Conservation (phyloP, 1,139 yeast genomes). For the Hansenula lynferdii region DNA sequence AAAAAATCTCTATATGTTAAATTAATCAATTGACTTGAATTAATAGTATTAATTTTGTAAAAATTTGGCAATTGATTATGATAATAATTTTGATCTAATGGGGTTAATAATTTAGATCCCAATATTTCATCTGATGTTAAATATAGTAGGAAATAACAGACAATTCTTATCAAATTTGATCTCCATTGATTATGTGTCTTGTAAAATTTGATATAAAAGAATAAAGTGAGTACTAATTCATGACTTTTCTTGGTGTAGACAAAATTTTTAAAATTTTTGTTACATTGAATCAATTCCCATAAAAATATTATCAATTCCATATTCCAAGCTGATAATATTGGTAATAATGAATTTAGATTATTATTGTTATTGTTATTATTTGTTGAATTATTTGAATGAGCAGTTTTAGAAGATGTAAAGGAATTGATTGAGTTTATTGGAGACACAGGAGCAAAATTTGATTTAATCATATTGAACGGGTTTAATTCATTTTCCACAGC, state of each 20-base stretch:
- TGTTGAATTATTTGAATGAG: not conserved
- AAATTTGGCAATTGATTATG: constrained; percentile 43
- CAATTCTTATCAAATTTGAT: constrained; percentile 48
- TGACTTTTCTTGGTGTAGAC: constrained; percentile 45
- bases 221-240: constrained; percentile 49
- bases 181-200: constrained; percentile 35
- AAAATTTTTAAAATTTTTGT: constrained; percentile 44
- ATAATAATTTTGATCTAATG: constrained; percentile 35
- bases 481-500: constrained; percentile 32
- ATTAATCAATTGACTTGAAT: constrained; percentile 9
- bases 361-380: not conserved
- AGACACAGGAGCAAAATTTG: constrained; percentile 4
- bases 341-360: constrained; percentile 13
- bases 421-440: constrained; percentile 1
- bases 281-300: constrained; percentile 79
- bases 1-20: constrained; percentile 59
- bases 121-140: constrained; percentile 48
- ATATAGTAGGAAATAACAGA: constrained; percentile 56
- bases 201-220: constrained; percentile 54
- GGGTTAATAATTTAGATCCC: constrained; percentile 36
- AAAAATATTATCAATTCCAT: constrained; percentile 54
- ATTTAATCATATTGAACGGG: constrained; percentile 26
- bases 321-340: constrained; percentile 45
- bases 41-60: constrained; percentile 29
- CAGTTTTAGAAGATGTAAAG: constrained; percentile 9